These are phyloP conservation scores for Adiantum capillusveneris DNA, from an alignment of 75 land plant species.

Conservation along the genomic window DNA sequence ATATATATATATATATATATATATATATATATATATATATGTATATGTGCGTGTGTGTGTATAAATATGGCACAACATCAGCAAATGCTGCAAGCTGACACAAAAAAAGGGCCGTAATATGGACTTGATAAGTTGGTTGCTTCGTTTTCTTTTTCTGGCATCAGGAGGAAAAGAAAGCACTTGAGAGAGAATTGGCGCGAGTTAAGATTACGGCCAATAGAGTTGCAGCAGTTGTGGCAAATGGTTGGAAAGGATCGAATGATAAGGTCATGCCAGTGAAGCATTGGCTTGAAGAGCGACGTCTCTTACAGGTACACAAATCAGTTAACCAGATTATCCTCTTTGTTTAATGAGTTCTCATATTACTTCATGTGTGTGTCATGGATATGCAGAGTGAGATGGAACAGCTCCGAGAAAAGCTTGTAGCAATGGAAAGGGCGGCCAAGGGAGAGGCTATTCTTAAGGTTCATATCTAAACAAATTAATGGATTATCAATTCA, in stretches of 20 bases:
- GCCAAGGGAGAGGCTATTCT: conserved; percentile 38
- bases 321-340: not conserved
- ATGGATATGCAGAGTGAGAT: conserved; percentile 33
- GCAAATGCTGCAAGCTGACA: too few species aligned
- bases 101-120: too few species aligned
- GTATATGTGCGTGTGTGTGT: too few species aligned
- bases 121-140: too few species aligned
- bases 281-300: conserved; percentile 36
- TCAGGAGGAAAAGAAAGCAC: conserved; percentile 29
- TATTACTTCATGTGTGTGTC: not conserved
- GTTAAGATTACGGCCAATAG: conserved; percentile 46
- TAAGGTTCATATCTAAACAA: too few species aligned
- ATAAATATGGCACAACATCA: too few species aligned
- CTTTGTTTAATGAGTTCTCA: not conserved
- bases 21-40: too few species aligned
- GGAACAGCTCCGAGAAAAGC: conserved; percentile 57
- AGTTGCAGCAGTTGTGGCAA: conserved; percentile 42
- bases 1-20: too few species aligned
- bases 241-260: conserved; percentile 51
- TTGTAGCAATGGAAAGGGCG: conserved; percentile 30
- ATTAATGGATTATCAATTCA: too few species aligned
- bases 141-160: too few species aligned
- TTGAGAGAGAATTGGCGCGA: conserved; percentile 46
- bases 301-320: conserved; percentile 14
- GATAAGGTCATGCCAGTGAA: conserved; percentile 56